A percentile compares a stretch with the other conserved stretches of the same genome.
Evolutionary conservation across 2,329 filamentous ascomycete genomes (phyloP).

Genomic region (Colletotrichum gigasporum): DNA sequence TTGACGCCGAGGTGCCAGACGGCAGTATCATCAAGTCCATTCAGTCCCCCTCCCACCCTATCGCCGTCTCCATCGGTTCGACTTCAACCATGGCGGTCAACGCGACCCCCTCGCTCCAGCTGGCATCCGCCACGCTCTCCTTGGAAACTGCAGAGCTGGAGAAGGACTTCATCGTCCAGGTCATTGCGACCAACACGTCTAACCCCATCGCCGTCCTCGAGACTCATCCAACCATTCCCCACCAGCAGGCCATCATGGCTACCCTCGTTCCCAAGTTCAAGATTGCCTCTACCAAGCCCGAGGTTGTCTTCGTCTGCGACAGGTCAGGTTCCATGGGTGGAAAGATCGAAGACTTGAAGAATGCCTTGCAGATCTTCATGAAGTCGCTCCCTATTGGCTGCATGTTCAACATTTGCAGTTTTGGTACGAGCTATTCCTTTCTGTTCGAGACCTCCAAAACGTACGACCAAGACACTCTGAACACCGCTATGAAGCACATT

Average conservation of each 20-base stretch:
- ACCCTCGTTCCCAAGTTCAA: conserved; percentile 76
- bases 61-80: conserved; percentile 71
- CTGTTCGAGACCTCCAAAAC: conserved; percentile 57
- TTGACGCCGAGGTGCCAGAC: conserved; percentile 57
- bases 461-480: conserved; percentile 55
- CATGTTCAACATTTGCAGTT: conserved; percentile 77
- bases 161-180: conserved; percentile 73
- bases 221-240: conserved; percentile 66
- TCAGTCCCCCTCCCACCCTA: conserved; percentile 74
- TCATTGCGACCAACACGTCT: conserved; percentile 68
- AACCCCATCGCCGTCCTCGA: conserved; percentile 74
- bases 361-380: conserved; percentile 70
- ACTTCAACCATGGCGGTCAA: conserved; percentile 54
- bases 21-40: conserved; percentile 67
- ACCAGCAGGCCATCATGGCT: conserved; percentile 74
- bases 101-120: conserved; percentile 61
- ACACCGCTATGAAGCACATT: conserved; percentile 53
- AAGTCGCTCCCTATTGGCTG: conserved; percentile 71
- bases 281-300: conserved; percentile 62
- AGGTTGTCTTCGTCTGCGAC: conserved; percentile 79
- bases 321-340: conserved; percentile 72
- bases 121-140: conserved; percentile 69
- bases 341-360: conserved; percentile 62
- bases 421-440: conserved; percentile 59
- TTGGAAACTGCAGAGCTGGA: conserved; percentile 63